Evolutionary conservation across 768 basidiomycete genomes (phyloP).

Genomic region (Tricholoma matsutake): DNA sequence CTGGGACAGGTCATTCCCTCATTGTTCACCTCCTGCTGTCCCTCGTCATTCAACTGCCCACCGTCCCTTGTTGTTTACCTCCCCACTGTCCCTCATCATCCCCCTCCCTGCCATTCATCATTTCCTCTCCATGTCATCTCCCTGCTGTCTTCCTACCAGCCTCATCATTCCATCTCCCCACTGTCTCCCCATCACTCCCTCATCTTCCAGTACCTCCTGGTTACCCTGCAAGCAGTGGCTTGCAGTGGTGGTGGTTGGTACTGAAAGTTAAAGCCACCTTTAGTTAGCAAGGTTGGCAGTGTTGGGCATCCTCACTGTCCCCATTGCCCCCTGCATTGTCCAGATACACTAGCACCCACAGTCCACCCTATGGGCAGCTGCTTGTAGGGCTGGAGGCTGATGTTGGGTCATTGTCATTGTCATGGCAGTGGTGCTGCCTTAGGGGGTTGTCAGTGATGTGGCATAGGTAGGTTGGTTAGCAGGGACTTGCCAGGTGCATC

Average conservation of each 20-base stretch:
- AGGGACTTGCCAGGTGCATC: not conserved
- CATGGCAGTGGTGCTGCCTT: not conserved
- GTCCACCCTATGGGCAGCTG: not conserved
- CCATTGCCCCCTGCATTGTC: not conserved
- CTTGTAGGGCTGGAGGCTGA: too few species aligned
- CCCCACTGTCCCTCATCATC: not conserved
- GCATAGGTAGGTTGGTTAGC: not conserved
- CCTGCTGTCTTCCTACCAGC: too few species aligned
- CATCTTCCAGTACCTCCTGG: not conserved
- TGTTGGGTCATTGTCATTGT: not conserved
- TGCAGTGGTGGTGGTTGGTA: too few species aligned
- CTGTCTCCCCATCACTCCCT: not conserved
- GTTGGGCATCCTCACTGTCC: too few species aligned
- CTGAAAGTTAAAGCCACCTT: not conserved
- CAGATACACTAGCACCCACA: not conserved
- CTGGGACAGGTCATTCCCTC: not conserved
- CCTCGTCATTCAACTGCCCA: not conserved
- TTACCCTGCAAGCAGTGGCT: too few species aligned
- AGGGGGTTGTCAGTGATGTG: not conserved
- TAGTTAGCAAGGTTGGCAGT: not conserved
- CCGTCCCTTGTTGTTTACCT: not conserved
- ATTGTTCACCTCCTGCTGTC: not conserved
- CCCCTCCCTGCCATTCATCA: not conserved
- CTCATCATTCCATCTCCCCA: too few species aligned
- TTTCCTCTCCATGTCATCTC: not conserved